Evolutionary conservation across 2,329 filamentous ascomycete genomes (phyloP), one percentile per base, ranked within the genome.

Genomic region (Penicillium sp.): DNA sequence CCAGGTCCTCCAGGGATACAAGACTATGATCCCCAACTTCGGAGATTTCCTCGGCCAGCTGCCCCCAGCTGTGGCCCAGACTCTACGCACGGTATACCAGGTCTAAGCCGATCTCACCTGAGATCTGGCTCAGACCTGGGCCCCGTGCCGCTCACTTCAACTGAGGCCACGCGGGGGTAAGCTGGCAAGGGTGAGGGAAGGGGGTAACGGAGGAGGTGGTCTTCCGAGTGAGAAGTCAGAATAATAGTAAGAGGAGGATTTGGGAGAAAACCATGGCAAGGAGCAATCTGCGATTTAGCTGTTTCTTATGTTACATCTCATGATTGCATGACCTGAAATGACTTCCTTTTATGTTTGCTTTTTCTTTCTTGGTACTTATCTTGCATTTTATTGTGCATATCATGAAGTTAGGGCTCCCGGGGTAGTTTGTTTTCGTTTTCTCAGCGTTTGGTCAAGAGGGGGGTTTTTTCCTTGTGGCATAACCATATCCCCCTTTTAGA

Each of bases 11-110:
- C 74, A 77, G 68, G 76, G 77, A 27, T 79, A 79, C 59, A 75
- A 75, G 65, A 71, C 75, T 50, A 66, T 80, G 67, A 79, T 80
- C 66, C 76, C 76, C 59, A 67, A 76, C 57, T 78, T 79, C 59
- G 71, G 72, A 64, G 71, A 73, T n/a, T 79, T 78, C 66, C 68
- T 78, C 58, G 67, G 71, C 36, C 74, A 75, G 52, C 68, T 79
- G 50, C 68, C 74, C 43, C 56, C 66, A n/a, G 62, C 66, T 36
- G 73, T 76, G 52, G 62, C 71, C 29, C 71, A 75, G 62, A 76
- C 73, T 62, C 70, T 79, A 53, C 74, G 72, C 60, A 67, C 70
- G 56, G 69, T 67, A 59, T 79, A 77, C 59, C 71, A 73, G 58
- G 62, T 79, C 56, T 78, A 71, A 69, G 57, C 54, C 27, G 31